A percentile compares a stretch with the other conserved stretches of the same genome.
Evolutionary conservation across 176 grass and related monocot genomes (phyloP).

Genomic region (Dactylis glomerata): DNA sequence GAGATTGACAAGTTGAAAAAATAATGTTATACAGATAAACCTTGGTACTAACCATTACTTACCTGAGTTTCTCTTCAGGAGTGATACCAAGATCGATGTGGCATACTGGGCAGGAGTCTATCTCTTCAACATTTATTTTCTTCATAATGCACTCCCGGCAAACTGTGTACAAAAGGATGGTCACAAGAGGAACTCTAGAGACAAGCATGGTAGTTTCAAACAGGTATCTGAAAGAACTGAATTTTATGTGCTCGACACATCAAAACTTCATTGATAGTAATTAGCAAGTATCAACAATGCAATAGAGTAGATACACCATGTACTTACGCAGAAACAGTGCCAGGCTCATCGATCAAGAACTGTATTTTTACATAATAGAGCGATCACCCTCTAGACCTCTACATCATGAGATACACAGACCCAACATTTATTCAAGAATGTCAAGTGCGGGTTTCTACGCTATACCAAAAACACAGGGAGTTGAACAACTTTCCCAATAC

Average conservation of each 20-base stretch:
- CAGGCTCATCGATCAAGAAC: background rate
- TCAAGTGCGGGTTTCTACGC: background rate
- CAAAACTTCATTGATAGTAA: background rate
- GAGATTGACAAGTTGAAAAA: background rate
- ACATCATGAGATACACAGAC: background rate
- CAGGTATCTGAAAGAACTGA: background rate
- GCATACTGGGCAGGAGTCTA: constrained; percentile 77
- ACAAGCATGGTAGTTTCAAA: background rate
- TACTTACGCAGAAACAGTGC: background rate
- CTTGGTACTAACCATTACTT: background rate
- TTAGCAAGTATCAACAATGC: background rate
- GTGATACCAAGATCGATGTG: constrained; percentile 60
- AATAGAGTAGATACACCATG: background rate
- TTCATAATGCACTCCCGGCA: constrained; percentile 85
- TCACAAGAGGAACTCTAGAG: constrained; percentile 31
- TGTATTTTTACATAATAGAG: background rate
- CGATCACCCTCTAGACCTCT: background rate
- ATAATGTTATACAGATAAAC: constrained; percentile 4
- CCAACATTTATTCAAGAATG: background rate
- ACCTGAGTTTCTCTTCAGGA: constrained; percentile 95
- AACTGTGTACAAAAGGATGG: constrained; percentile 47
- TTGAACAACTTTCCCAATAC: background rate
- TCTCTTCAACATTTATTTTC: constrained; percentile 74
- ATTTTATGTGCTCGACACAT: background rate
- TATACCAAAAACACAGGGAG: background rate